Base-by-base conservation (phyloP, 169 alveolate genomes). In the Babesia ovis region DNA sequence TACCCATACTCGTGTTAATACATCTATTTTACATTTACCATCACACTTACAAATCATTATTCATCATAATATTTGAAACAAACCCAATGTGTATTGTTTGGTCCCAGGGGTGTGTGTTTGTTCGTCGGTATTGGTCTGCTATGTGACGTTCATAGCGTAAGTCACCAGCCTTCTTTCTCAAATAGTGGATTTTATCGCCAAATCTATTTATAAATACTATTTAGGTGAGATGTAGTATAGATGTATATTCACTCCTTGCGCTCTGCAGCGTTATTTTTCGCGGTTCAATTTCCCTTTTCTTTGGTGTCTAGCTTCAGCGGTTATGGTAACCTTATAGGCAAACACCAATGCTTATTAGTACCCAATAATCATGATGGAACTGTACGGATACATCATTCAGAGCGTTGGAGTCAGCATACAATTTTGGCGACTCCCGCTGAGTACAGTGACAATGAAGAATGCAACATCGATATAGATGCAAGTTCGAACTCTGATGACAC, bases 171-270 rank as follows among this genome's bases (percentile, higher is more conserved):
- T n/a, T n/a, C n/a, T n/a, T n/a, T n/a, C n/a, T n/a, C n/a, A n/a
- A n/a, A n/a, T n/a, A n/a, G n/a, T n/a, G n/a, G n/a, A n/a, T n/a
- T n/a, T n/a, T n/a, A n/a, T n/a, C n/a, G n/a, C n/a, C n/a, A n/a
- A n/a, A n/a, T n/a, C n/a, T n/a, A n/a, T n/a, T n/a, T n/a, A n/a
- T n/a, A n/a, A n/a, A n/a, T n/a, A n/a, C n/a, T n/a, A n/a, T n/a
- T 9, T 23, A 56, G 12, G 9, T 18, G 67, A 20, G 18, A 61
- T 61, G 71, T 61, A 43, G 41, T 25, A 25, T 61, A 61, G 23
- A 61, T 61, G 71, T 61, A 45, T 41, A 45, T 27, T 4, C 22
- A 14, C 23, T 11, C 42, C 39, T 18, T 23, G 6, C 22, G 34
- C 42, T 29, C 57, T 11, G n/a, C 45, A 37, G 57, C 56, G 16